These are phyloP conservation scores for Eremothecium sinecaudum DNA, from an alignment of 1,139 yeast species.

Conservation along the genomic window DNA sequence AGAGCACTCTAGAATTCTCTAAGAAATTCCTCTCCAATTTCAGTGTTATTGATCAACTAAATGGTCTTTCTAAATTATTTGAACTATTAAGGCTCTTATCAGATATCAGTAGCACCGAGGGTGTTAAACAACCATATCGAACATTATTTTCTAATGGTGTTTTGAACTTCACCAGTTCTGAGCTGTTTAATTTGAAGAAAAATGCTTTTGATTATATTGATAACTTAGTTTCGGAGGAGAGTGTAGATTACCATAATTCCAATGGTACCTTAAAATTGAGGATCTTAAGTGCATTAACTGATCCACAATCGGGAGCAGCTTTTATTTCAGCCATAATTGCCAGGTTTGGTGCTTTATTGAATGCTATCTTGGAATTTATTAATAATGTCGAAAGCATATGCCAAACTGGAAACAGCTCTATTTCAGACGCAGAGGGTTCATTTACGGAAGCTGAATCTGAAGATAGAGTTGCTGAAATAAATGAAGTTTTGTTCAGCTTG, in stretches of 20 bases:
- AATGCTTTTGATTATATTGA: constrained; percentile 48
- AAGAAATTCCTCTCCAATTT: constrained; percentile 61
- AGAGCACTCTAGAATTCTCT: constrained; percentile 60
- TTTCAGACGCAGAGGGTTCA: constrained; percentile 10
- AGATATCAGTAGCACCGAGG: constrained; percentile 32
- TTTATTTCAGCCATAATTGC: constrained; percentile 32
- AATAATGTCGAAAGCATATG: constrained; percentile 14
- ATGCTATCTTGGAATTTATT: constrained; percentile 33
- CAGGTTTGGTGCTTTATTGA: constrained; percentile 38
- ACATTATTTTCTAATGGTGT: constrained; percentile 58
- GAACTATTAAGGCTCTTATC: constrained; percentile 42
- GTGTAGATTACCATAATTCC: constrained; percentile 38
- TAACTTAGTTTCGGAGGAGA: constrained; percentile 36
- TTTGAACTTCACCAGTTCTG: constrained; percentile 42
- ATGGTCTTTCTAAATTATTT: constrained; percentile 48
- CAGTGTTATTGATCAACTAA: constrained; percentile 57
- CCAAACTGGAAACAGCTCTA: not conserved
- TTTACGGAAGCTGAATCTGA: constrained; percentile 15
- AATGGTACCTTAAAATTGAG: constrained; percentile 47
- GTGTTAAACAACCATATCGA: constrained; percentile 38
- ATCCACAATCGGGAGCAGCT: constrained; percentile 32
- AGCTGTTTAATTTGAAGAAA: constrained; percentile 41
- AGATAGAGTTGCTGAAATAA: constrained; percentile 19
- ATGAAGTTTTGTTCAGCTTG: constrained; percentile 36
- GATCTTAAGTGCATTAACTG: constrained; percentile 48